A percentile compares a stretch with the other conserved stretches of the same genome.
phyloP scores from a whole-genome alignment of 495 filamentous ascomycete genomes.

The Penicillium canariense region DNA sequence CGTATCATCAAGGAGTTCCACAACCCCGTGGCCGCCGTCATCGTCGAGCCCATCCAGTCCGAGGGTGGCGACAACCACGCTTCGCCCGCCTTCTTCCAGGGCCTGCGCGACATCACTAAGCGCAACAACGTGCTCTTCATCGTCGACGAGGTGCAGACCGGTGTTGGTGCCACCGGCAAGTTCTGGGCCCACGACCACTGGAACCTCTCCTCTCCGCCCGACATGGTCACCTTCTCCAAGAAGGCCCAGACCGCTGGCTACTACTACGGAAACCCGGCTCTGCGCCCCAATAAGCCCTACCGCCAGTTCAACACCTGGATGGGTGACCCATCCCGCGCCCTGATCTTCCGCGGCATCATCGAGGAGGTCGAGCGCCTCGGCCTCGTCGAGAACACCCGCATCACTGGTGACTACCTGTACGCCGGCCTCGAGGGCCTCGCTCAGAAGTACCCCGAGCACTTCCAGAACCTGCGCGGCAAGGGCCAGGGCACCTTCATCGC shows the following conservation, averaged over 20 bases:
- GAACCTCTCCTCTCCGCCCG: constrained; percentile 77
- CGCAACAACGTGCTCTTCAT: constrained; percentile 88
- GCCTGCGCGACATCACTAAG: constrained; percentile 81
- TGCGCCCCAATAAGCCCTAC: constrained; percentile 98
- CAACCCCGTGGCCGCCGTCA: constrained; percentile 82
- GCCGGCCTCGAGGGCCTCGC: constrained; percentile 65
- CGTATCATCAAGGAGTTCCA: constrained; percentile 78
- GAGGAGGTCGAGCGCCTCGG: constrained; percentile 79
- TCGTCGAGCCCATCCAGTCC: constrained; percentile 96
- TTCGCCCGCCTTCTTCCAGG: constrained; percentile 86
- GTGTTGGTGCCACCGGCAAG: constrained; percentile 86
- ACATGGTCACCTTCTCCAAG: constrained; percentile 99
- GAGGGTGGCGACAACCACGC: constrained; percentile 99
- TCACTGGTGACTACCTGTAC: constrained; percentile 82
- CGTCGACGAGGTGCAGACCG: constrained; percentile 98
- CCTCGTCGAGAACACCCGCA: constrained; percentile 77
- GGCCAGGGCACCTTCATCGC: constrained; percentile 96
- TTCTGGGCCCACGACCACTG: constrained; percentile 99
- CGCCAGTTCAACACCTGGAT: constrained; percentile 99
- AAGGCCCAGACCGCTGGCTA: constrained; percentile 98
- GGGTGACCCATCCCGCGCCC: constrained; percentile 88
- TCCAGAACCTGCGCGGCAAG: constrained; percentile 89
- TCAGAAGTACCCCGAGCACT: constrained; percentile 73
- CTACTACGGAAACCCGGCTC: constrained; percentile 83
- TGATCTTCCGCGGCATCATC: constrained; percentile 91